Evolutionary conservation across 495 filamentous ascomycete species (phyloP), one percentile per base, ranked within the genome.

Genomic region (Clavariopsis aquatica): DNA sequence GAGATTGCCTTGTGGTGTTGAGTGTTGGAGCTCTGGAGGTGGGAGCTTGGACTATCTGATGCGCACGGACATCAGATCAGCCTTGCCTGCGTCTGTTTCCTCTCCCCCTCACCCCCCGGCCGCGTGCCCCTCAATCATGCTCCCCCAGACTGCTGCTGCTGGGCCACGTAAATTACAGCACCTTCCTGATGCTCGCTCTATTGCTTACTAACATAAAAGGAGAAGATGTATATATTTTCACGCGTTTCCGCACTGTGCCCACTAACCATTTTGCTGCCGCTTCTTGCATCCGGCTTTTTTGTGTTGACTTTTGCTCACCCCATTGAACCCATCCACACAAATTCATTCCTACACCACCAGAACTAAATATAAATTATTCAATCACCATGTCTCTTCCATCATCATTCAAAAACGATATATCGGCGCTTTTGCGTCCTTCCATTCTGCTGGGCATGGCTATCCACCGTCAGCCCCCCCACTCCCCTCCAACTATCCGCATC

Each of bases 371-470:
- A 31, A 27, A 17, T 19, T 19, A 6, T 8, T 22, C 20, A 52
- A 53, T 22, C 20, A 52, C 45, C 46, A 65, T 65, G 38, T 4
- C 36, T 49, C 27, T 41, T 9, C 43, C 56, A 38, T 17, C 52
- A 56, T 70, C 57, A 52, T 6, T 49, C 38, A 53, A 2, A 22
- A 47, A 57, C 51, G 28, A 59, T 22, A 62, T 68, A 12, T 64
- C 68, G 5, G 52, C 41, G 29, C 64, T 64, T 23, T 47, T 71
- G 15, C 51, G 69, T 23, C 65, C 69, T 2, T 29, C 38, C 1
- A 19, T 70, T 4, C 52, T 70, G 17, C 34, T 70, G 29, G n/a
- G 3, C 15, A 45, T 64, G 23, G 49, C 41, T 10, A 36, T 58
- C 10, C 65, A 71, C 36, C 69, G 69, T 71, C 46, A 17, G 56